Base-by-base conservation (phyloP, 345 rosid genomes). In the Hirschfeldia incana region DNA sequence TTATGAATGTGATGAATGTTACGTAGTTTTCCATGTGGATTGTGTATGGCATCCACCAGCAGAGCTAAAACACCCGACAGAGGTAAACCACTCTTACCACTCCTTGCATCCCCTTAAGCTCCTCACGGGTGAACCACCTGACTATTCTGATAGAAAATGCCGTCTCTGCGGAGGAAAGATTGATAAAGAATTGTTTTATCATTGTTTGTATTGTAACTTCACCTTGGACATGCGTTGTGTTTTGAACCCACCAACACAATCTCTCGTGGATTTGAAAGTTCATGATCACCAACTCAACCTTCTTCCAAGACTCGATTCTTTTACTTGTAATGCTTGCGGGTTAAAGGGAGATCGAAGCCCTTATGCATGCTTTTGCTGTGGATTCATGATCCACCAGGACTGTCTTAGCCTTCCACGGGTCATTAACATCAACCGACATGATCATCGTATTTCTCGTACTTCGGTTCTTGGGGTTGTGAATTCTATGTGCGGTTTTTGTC, bases 291-390 rank as follows among this genome's bases (percentile, higher is more conserved):
- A 33, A 16, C 72, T 53, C 53, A 13, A n/a, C 0, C 72, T 74
- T 34, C 6, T 74, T 6, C 29, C 11, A 8, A 51, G 49, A 26
- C 63, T 17, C 4, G 0, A 2, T 6, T 51, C 36, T 13, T 74
- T 74, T 36, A 65, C 37, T 1, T 65, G 78, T 36, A 65, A 21
- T 26, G 33, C 10, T 65, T 74, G 64, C 0, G 65, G 64, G 0
- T 1, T 65, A 2, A 13, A 33, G 6, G 78, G 71, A 51, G 71
- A 74, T 65, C 64, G 78, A 34, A 74, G 55, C 61, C 63, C 69
- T 30, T 62, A 73, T 12, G 0, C 17, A 6, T 73, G 76, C 4
- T 2, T 72, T 72, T 36, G 12, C 0, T 75, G 77, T 32, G 44
- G 1, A 12, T 49, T 74, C 63, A 21, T 32, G 33, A 51, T 64